These are phyloP conservation scores for Aspergillus transmontanensis DNA, from an alignment of 2,329 filamentous ascomycete genomes.

Conservation along the genomic window DNA sequence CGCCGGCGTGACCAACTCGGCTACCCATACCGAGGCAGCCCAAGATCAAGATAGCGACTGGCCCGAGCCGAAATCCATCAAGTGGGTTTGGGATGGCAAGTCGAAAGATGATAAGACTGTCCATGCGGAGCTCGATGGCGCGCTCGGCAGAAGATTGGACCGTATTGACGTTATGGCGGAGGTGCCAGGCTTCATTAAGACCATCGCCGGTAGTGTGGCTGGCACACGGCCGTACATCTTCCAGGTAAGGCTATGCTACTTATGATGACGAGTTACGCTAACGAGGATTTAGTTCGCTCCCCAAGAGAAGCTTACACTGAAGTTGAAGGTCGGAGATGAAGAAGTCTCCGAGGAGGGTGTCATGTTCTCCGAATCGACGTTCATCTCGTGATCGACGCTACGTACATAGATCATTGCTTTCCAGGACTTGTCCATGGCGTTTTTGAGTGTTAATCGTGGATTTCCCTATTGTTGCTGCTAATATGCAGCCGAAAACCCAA, in stretches of 20 bases:
- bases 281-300: slow-evolving; percentile 66
- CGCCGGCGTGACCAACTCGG: slow-evolving; percentile 67
- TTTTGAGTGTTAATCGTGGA: slow-evolving; percentile 34
- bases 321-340: slow-evolving; percentile 81
- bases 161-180: slow-evolving; percentile 95
- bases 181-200: slow-evolving; percentile 93
- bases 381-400: slow-evolving; percentile 67
- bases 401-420: slow-evolving; percentile 33
- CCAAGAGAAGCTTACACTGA: slow-evolving; percentile 67
- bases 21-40: slow-evolving; percentile 69
- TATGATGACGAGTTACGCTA: slow-evolving; percentile 18
- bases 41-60: slow-evolving; percentile 79
- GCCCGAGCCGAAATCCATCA: slow-evolving; percentile 79
- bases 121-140: slow-evolving; percentile 68
- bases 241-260: slow-evolving; percentile 62
- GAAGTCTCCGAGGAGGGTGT: slow-evolving; percentile 76
- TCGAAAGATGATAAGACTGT: slow-evolving; percentile 74
- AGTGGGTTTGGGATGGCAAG: slow-evolving; percentile 77
- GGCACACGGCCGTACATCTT: slow-evolving; percentile 98
- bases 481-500: slow-evolving; percentile 20
- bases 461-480: slow-evolving; percentile 26
- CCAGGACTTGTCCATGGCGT: slow-evolving; percentile 29
- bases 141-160: slow-evolving; percentile 71
- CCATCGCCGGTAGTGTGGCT: slow-evolving; percentile 81
- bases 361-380: slow-evolving; percentile 90